Percentiles rank a stretch among this genome's conserved stretches.
phyloP scores from a whole-genome alignment of 176 grass and related monocot genomes.

The Raddia guianensis region DNA sequence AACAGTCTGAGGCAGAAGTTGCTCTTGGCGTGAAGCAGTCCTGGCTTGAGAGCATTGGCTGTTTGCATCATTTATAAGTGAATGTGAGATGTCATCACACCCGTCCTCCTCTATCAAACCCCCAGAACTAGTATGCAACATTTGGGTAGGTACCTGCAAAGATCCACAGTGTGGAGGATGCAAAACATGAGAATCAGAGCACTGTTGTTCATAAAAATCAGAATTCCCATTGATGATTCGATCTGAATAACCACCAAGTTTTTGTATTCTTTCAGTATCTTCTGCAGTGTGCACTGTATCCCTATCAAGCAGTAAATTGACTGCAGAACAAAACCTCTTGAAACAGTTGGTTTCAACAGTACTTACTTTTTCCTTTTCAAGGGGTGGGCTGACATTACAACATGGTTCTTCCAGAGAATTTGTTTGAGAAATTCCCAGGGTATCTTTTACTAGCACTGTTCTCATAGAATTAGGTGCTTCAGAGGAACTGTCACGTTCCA shows the following conservation, averaged over 20 bases:
- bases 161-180: slow-evolving; percentile 21
- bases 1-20: slow-evolving; percentile 28
- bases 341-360: neutral
- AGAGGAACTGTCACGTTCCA: slow-evolving; percentile 29
- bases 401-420: slow-evolving; percentile 31
- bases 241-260: neutral
- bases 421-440: neutral
- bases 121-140: slow-evolving; percentile 34
- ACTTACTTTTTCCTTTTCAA: slow-evolving; percentile 15
- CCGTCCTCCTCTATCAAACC: slow-evolving; percentile 24
- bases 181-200: slow-evolving; percentile 29
- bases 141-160: slow-evolving; percentile 41
- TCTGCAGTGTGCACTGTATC: slow-evolving; percentile 20
- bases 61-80: slow-evolving; percentile 27
- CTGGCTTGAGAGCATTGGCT: slow-evolving; percentile 27
- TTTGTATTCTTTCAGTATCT: slow-evolving; percentile 18
- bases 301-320: slow-evolving; percentile 27
- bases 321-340: neutral
- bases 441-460: slow-evolving; percentile 20
- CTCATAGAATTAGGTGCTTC: slow-evolving; percentile 18
- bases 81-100: slow-evolving; percentile 12
- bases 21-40: slow-evolving; percentile 29
- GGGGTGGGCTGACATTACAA: slow-evolving; percentile 17
- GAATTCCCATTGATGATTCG: neutral
- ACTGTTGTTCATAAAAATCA: slow-evolving; percentile 26